Base-by-base conservation (phyloP, 345 rosid genomes). In the Sisymbrium altissimum region DNA sequence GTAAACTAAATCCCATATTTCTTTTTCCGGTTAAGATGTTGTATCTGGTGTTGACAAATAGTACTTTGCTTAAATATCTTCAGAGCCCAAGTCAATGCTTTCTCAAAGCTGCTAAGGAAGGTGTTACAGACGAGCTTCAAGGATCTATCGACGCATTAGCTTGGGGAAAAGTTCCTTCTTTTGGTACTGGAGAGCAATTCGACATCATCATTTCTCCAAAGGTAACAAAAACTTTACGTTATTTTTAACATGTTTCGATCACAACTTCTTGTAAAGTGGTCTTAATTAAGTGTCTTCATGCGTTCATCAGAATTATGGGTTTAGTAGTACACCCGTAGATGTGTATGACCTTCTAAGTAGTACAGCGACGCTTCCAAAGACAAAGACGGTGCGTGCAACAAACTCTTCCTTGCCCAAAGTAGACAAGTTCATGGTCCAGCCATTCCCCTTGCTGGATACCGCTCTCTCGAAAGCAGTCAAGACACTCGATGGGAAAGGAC, bases 71-170 rank as follows among this genome's bases (percentile, higher is more conserved):
- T 43, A 21, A 50, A 56, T 55, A 1, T 23, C 21, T 76, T 73
- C 81, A 95, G 99, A 89, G 80, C 70, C 99, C 99, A 63, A 91
- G 99, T 58, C 74, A 81, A 72, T 78, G 83, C 71, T 88, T 95
- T 70, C 79, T 90, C 49, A 92, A 87, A 80, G 98, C 96, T 68
- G 98, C 97, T 3, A 95, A 95, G 82, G 84, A 81, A 36, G 97
- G 83, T 68, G 77, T 74, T 2, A 64, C 13, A 33, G 98, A 92
- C 71, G 73, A 85, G 77, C 92, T 95, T 64, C 87, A 82, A 65
- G 99, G 99, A 43, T 84, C 87, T 60, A 41, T 95, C 2, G 99
- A 92, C 71, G 86, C 97, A 13, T 78, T 95, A 68, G 87, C 89
- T 7, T 95, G 99, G 99, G 99, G 98, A 45, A 86, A 79, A 82